Base-by-base conservation (phyloP, 352 stramenopile genomes). In the Pythium volutum region DNA sequence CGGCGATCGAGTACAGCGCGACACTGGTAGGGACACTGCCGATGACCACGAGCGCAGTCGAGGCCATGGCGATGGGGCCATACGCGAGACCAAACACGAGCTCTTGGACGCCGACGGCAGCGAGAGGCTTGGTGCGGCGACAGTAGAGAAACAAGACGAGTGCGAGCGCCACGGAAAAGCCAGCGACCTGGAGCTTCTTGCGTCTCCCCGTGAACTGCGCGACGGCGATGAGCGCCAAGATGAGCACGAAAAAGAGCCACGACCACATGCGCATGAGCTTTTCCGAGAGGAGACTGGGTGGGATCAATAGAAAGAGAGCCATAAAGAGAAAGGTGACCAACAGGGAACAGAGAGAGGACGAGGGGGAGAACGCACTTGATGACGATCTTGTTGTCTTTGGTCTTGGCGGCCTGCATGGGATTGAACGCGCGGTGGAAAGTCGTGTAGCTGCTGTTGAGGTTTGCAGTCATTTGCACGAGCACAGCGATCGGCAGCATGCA, bases 231-330 rank as follows among this genome's bases (percentile, higher is more conserved):
- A 76, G 38, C 41, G 59, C 45, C 36, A 91, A 45, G 43, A 88
- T 81, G 18, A 82, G 18, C 4, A 62, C 57, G 55, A 81, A 80
- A 59, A 88, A 77, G 25, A 83, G 42, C 53, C 66, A 83, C 23
- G 84, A 90, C 80, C 81, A 93, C 43, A 80, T 67, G 55, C 73
- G 75, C 54, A 91, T 66, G 75, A 90, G 77, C 50, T 84, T 91
- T 45, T 88, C 61, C 14, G 84, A 88, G 6, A 91, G 57, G 31
- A 93, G 63, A 64, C 81, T 93, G 51, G 4, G 16, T 45, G 39
- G 7, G 26, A 3, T 29, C 16, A 15, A 47, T 25, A 47, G 16
- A n/a, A n/a, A n/a, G n/a, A n/a, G n/a, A n/a, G n/a, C n/a, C n/a
- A n/a, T n/a, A n/a, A n/a, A n/a, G n/a, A 7, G 5, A 47, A 15